Evolutionary conservation across 768 basidiomycete genomes (phyloP).

Genomic region (Dioszegia crocea): DNA sequence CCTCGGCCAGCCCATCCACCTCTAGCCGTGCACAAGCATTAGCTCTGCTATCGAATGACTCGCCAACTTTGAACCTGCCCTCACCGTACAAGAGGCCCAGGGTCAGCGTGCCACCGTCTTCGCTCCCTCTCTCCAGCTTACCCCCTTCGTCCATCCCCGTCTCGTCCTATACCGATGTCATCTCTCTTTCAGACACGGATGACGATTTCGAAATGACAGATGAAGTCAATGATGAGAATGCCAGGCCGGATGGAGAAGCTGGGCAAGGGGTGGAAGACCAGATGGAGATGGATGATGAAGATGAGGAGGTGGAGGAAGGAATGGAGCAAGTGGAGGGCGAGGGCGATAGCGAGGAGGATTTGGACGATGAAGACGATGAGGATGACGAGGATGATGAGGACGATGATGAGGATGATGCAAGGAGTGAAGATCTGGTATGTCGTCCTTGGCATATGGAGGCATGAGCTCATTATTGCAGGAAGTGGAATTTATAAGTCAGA

Average conservation of each 20-base stretch:
- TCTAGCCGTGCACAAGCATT: not conserved
- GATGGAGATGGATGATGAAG: constrained; percentile 8
- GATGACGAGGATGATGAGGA: constrained; percentile 14
- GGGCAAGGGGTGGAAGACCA: not conserved
- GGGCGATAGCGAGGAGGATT: constrained; percentile 13
- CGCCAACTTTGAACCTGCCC: not conserved
- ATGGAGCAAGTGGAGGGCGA: constrained; percentile 12
- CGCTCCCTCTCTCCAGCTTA: not conserved
- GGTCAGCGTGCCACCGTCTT: not conserved
- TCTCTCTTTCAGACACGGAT: not conserved
- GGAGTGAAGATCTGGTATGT: constrained; percentile 2
- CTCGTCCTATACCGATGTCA: not conserved
- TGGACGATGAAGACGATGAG: constrained; percentile 2
- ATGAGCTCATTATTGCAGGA: not conserved
- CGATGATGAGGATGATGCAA: constrained; percentile 1
- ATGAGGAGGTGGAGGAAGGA: constrained; percentile 3
- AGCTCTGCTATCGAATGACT: not conserved
- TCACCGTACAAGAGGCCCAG: not conserved
- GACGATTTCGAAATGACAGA: not conserved
- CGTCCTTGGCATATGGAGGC: not conserved
- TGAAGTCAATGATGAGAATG: constrained; percentile 6
- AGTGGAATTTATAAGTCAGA: constrained; percentile 6
- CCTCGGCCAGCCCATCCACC: not conserved
- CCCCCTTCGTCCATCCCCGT: not conserved
- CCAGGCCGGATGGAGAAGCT: not conserved